Evolutionary conservation across 768 basidiomycete genomes (phyloP).

Genomic region (Kwoniella dendrophila): DNA sequence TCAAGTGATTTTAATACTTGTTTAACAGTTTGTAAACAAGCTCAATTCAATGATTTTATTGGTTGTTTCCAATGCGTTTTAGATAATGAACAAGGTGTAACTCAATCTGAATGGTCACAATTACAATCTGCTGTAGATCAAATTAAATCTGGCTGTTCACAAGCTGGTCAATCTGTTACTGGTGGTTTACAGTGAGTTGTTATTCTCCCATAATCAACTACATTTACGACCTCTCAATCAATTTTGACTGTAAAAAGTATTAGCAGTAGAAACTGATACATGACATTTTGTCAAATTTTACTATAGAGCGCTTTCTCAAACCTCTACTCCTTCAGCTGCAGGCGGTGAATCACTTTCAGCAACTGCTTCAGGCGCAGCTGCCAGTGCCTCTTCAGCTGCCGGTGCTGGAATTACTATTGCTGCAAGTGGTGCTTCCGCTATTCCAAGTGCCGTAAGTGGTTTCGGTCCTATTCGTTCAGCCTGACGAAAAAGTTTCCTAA

Average conservation of each 20-base stretch:
- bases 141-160: constrained; percentile 20
- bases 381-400: constrained; percentile 2
- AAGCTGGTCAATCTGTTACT: constrained; percentile 17
- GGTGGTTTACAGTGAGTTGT: constrained; percentile 21
- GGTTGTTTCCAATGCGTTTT: constrained; percentile 22
- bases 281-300: neutral
- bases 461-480: too few relatives aligned
- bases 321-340: neutral
- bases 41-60: constrained; percentile 20
- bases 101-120: constrained; percentile 14
- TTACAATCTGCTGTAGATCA: constrained; percentile 20
- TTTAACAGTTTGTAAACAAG: constrained; percentile 18
- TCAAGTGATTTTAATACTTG: constrained; percentile 11
- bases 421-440: neutral
- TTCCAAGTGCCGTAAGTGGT: neutral
- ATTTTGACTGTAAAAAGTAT: neutral
- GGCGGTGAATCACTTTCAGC: constrained; percentile 1
- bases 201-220: neutral
- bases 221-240: neutral
- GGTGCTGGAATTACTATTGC: neutral
- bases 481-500: neutral
- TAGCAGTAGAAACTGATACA: neutral
- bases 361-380: constrained; percentile 2
- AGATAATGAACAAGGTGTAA: constrained; percentile 11
- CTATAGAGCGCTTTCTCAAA: constrained; percentile 4